A percentile compares a stretch with the other conserved stretches of the same genome.
Evolutionary conservation across 1,284 basidiomycete genomes (phyloP).

Genomic region (Thelephora terrestris): DNA sequence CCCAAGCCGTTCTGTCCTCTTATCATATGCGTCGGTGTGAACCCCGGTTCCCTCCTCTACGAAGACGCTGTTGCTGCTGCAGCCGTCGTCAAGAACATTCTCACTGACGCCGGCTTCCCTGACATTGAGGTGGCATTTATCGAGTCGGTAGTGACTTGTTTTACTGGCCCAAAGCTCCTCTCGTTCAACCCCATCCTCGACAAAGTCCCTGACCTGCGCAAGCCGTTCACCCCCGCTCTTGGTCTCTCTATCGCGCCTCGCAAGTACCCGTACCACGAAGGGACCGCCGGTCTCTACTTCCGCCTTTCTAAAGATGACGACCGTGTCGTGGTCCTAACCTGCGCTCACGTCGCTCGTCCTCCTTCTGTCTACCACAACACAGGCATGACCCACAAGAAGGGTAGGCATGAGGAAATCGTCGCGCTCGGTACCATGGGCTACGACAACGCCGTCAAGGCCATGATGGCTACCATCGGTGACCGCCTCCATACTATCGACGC

Average conservation of each 20-base stretch:
- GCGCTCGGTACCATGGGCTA: conserved; percentile 24
- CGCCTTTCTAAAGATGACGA: conserved; percentile 18
- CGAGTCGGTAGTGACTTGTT: conserved; percentile 14
- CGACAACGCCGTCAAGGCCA: conserved; percentile 18
- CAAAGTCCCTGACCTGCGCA: conserved; percentile 16
- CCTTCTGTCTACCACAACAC: conserved; percentile 19
- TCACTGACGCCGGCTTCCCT: conserved; percentile 14
- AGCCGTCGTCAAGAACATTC: conserved; percentile 13
- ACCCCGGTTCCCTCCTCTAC: conserved; percentile 14
- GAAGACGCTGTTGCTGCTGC: conserved; percentile 14
- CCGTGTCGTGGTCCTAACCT: conserved; percentile 23
- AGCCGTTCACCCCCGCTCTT: conserved; percentile 26
- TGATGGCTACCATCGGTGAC: conserved; percentile 23
- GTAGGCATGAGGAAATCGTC: conserved; percentile 25
- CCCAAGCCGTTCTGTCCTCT: conserved; percentile 12
- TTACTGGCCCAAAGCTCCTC: conserved; percentile 20
- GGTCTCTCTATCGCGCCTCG: conserved; percentile 23
- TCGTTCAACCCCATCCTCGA: conserved; percentile 14
- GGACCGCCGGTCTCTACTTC: conserved; percentile 26
- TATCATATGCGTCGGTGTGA: conserved; percentile 19
- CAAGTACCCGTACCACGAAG: conserved; percentile 20
- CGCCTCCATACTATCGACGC: conserved; percentile 13
- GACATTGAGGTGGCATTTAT: conserved; percentile 18
- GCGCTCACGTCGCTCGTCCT: conserved; percentile 24
- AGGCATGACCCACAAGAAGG: conserved; percentile 14